These are phyloP conservation scores for Wickerhamomyces bisporus DNA, from an alignment of 805 yeast species.

Conservation along the genomic window DNA sequence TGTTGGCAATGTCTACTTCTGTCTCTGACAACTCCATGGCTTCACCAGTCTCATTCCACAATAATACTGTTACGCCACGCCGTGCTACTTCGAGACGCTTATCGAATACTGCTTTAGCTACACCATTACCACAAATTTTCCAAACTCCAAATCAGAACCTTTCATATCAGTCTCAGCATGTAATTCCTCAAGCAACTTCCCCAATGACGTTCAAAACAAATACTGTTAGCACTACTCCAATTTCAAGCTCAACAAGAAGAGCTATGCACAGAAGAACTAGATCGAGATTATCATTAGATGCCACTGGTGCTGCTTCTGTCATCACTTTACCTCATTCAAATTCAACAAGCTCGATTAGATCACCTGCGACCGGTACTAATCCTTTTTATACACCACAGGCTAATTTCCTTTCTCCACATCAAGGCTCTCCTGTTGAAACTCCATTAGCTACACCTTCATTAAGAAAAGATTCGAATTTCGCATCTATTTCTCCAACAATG, in stretches of 20 bases:
- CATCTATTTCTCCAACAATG: slow-evolving; percentile 22
- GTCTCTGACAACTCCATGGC: slow-evolving; percentile 20
- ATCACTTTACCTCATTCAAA: slow-evolving; percentile 19
- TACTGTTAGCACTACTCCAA: slow-evolving; percentile 8
- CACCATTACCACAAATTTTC: slow-evolving; percentile 28
- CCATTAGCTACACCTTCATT: slow-evolving; percentile 22
- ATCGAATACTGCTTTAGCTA: slow-evolving; percentile 17
- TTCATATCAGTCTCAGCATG: slow-evolving; percentile 1
- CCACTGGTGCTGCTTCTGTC: slow-evolving; percentile 23
- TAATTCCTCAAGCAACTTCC: slow-evolving; percentile 4
- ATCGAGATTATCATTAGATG: slow-evolving; percentile 36
- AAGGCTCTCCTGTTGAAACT: slow-evolving; percentile 16
- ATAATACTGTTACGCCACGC: slow-evolving; percentile 33
- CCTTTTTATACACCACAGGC: slow-evolving; percentile 44
- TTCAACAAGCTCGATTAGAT: slow-evolving; percentile 23
- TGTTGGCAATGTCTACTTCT: slow-evolving; percentile 22
- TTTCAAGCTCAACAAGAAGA: slow-evolving; percentile 20
- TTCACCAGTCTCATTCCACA: slow-evolving; percentile 22
- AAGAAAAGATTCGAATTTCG: slow-evolving; percentile 5
- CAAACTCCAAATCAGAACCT: slow-evolving; percentile 21
- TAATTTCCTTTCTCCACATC: slow-evolving; percentile 37
- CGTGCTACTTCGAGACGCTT: slow-evolving; percentile 21
- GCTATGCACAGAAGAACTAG: slow-evolving; percentile 35
- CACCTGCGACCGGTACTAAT: slow-evolving; percentile 34
- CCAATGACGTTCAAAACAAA: slow-evolving; percentile 7